Evolutionary conservation across 2,329 filamentous ascomycete genomes (phyloP), one percentile per base, ranked within the genome.

Genomic region (Stenocarpella maydis): DNA sequence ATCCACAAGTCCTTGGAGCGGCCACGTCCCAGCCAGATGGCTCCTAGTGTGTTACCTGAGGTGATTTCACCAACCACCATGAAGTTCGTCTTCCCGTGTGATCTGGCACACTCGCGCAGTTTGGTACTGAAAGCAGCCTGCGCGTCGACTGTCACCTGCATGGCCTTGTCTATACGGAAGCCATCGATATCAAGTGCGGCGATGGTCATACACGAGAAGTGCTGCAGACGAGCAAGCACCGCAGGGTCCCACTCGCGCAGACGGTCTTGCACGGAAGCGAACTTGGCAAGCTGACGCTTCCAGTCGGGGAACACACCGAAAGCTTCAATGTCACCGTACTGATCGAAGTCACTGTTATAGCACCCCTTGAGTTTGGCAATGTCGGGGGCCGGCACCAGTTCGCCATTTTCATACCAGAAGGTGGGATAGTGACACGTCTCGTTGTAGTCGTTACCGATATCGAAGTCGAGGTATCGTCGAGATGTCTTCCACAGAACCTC

Each of bases 231-330:
- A 58, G 85, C 81, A 45, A 85, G 80, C 0, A 90, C 88, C 24
- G 84, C 83, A 1, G 87, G 85, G 41, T 84, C 74, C 89, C 89
- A 91, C 75, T 90, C 88, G 66, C 89, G 84, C 10, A 91, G 80
- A 75, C 88, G 88, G 76, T 91, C 88, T 77, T 91, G 88, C 1
- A 90, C 88, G 61, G 85, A 88, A 58, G 88, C 87, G 77, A 91
- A 91, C 72, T 90, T 90, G 19, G 87, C 84, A 39, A 91, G 81
- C 74, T 91, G 87, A 75, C 87, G 86, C 72, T 88, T 81, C 84
- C 86, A 90, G 74, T 90, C 87, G 0, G 88, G 86, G 70, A 85
- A 90, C 19, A 87, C 84, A 72, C 88, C 88, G 71, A 90, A 90
- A 60, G 87, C 87, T 76, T 87, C 86, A 31, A 85, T 86, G 72